Evolutionary conservation across 2,329 filamentous ascomycete genomes (phyloP).

Genomic region (Mariannaea elegans): DNA sequence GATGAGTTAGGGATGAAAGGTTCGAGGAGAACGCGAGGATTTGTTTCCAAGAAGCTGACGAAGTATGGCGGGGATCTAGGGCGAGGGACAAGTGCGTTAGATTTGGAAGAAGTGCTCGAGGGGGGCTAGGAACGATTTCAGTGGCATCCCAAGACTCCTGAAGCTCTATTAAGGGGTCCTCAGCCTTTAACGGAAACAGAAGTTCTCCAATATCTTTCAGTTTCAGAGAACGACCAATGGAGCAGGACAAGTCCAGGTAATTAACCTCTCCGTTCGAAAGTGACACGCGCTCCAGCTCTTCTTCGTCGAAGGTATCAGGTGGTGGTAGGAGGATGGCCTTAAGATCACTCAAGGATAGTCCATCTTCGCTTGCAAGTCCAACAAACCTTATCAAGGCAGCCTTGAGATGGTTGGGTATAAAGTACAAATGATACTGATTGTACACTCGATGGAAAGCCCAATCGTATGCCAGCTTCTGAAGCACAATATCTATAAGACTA

Average conservation of each 20-base stretch:
- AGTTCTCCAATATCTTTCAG: conserved; percentile 63
- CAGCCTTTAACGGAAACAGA: conserved; percentile 52
- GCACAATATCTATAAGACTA: conserved; percentile 61
- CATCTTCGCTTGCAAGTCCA: conserved; percentile 53
- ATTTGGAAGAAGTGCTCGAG: conserved; percentile 59
- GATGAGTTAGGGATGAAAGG: conserved; percentile 64
- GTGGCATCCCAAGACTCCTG: conserved; percentile 65
- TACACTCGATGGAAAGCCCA: conserved; percentile 66
- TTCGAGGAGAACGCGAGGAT: conserved; percentile 63
- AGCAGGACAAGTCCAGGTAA: conserved; percentile 63
- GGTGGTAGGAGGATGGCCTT: conserved; percentile 54
- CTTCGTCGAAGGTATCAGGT: conserved; percentile 36
- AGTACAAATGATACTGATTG: conserved; percentile 65
- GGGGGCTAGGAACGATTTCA: conserved; percentile 43
- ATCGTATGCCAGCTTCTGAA: conserved; percentile 60
- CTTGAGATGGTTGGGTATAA: conserved; percentile 62
- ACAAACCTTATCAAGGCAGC: conserved; percentile 62
- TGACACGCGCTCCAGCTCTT: conserved; percentile 38
- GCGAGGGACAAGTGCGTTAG: conserved; percentile 70
- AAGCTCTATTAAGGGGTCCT: conserved; percentile 37
- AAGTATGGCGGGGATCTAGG: conserved; percentile 46
- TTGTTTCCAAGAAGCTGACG: conserved; percentile 64
- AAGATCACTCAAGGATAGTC: conserved; percentile 61
- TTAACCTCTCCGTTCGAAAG: conserved; percentile 49
- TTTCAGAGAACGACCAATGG: conserved; percentile 59